These are phyloP conservation scores for Colletotrichum sp. DNA, from an alignment of 2,329 filamentous ascomycete genomes.

Conservation along the genomic window DNA sequence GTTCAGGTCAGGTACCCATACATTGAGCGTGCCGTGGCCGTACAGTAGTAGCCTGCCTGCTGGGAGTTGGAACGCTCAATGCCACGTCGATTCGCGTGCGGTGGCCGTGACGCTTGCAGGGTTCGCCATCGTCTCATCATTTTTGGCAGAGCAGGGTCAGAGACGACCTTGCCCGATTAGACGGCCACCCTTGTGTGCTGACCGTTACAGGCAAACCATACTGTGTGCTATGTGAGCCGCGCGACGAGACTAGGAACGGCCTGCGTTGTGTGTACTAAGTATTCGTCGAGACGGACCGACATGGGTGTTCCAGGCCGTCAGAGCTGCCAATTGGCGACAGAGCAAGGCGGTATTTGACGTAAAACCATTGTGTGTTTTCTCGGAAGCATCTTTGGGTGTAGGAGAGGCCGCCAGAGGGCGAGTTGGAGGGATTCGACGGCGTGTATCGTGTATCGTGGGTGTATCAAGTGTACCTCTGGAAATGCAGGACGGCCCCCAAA, in stretches of 20 bases:
- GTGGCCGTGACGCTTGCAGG: conserved; percentile 17
- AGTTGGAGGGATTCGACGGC: conserved; percentile 4
- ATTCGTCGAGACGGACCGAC: background rate
- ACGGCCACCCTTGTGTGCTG: background rate
- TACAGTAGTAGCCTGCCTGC: background rate
- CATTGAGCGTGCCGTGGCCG: background rate
- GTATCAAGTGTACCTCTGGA: background rate
- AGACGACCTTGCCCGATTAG: background rate
- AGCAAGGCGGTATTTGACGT: background rate
- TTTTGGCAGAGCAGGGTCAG: conserved; percentile 1
- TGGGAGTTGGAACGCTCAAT: background rate
- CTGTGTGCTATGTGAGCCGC: background rate
- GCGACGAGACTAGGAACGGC: background rate
- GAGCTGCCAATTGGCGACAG: background rate
- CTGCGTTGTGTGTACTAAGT: background rate
- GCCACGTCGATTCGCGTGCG: conserved; percentile 8
- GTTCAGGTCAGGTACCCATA: conserved; percentile 1
- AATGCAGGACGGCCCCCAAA: background rate
- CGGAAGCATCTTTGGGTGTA: background rate
- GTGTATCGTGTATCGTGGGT: conserved; percentile 1
- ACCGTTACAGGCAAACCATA: background rate
- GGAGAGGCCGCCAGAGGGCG: background rate
- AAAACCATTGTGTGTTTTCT: background rate
- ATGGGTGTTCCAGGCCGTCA: conserved; percentile 3
- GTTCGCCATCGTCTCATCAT: conserved; percentile 13